These are phyloP conservation scores for Scenedesmus sp. DNA, from an alignment of 163 green algal species.

Conservation along the genomic window DNA sequence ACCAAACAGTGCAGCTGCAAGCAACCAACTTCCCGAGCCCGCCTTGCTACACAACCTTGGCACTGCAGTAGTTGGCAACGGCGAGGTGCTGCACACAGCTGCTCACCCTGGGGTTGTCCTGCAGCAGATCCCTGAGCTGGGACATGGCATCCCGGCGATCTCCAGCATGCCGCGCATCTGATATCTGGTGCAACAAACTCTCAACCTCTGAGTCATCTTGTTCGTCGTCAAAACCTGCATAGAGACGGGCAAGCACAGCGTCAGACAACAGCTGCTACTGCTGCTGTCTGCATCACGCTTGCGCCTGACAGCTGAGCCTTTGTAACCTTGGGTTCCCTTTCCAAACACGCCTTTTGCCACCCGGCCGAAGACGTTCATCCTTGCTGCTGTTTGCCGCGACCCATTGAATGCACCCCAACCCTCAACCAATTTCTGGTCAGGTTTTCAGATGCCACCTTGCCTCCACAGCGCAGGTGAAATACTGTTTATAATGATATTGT, in stretches of 20 bases:
- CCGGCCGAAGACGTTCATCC: constrained; percentile 21
- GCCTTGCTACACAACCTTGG: background rate
- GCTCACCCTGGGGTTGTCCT: constrained; percentile 66
- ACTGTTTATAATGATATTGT: too few species aligned
- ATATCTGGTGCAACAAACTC: constrained; percentile 83
- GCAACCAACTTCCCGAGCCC: too few species aligned
- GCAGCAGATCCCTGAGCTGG: constrained; percentile 83
- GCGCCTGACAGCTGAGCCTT: background rate
- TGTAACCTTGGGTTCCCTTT: background rate
- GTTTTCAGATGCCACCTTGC: too few species aligned
- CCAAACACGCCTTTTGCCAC: constrained; percentile 39
- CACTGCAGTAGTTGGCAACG: background rate
- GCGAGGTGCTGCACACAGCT: background rate
- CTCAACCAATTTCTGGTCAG: background rate
- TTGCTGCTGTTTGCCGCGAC: background rate
- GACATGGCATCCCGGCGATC: constrained; percentile 83
- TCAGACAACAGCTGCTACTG: background rate
- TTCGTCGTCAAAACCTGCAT: constrained; percentile 32
- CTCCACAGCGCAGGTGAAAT: too few species aligned
- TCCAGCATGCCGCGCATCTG: constrained; percentile 78
- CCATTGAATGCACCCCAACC: background rate
- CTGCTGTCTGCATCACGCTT: background rate
- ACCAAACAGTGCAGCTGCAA: background rate
- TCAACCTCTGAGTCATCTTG: constrained; percentile 80
- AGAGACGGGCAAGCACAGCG: background rate